phyloP scores from a whole-genome alignment of 805 yeast genomes.

The Myxozyma melibiosi region DNA sequence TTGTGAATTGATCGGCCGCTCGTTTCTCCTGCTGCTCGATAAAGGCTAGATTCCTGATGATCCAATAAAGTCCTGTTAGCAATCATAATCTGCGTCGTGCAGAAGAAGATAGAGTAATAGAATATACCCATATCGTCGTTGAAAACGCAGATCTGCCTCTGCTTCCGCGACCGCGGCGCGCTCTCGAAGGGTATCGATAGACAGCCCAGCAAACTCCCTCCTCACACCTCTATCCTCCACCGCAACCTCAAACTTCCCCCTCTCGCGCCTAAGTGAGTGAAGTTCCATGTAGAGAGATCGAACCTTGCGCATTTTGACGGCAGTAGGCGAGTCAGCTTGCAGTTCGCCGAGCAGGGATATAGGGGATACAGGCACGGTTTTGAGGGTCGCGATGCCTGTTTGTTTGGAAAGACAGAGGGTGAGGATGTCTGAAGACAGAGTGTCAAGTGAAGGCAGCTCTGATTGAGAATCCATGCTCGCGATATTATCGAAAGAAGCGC shows the following conservation, averaged over 20 bases:
- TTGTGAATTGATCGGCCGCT: background rate
- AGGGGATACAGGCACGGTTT: too few relatives aligned
- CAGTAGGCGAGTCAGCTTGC: background rate
- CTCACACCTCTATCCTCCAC: background rate
- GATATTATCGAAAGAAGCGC: too few relatives aligned
- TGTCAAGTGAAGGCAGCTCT: too few relatives aligned
- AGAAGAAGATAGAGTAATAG: background rate
- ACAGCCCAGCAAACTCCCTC: constrained; percentile 1
- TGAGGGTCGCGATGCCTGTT: too few relatives aligned
- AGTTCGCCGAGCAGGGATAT: background rate
- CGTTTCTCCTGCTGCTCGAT: background rate
- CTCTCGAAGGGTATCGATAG: constrained; percentile 1
- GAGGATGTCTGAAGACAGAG: too few relatives aligned
- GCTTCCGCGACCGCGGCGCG: background rate
- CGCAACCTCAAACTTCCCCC: background rate
- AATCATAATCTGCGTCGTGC: background rate
- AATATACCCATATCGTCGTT: constrained; percentile 1
- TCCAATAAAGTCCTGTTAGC: too few relatives aligned
- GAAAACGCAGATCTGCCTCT: background rate
- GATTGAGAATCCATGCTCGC: too few relatives aligned
- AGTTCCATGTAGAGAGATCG: background rate
- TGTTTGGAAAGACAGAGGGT: too few relatives aligned
- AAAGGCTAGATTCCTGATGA: background rate
- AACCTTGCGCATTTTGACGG: background rate
- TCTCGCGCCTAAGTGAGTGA: background rate